A percentile compares a stretch with the other conserved stretches of the same genome.
Conservation (phyloP, 139 green algal genomes). For the Coelastrella sp. region DNA sequence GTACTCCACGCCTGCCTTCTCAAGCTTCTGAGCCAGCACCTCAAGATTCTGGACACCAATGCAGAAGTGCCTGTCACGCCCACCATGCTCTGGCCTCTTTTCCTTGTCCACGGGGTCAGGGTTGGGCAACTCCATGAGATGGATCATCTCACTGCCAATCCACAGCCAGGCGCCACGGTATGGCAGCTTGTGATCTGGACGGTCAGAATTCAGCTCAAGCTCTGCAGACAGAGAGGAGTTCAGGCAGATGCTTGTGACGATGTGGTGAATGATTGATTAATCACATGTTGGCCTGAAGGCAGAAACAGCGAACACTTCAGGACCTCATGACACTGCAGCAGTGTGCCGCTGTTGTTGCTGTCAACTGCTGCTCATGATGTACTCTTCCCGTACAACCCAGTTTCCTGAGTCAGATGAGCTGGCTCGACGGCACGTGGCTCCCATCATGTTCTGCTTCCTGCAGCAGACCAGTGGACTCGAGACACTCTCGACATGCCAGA, state of each 20-base stretch:
- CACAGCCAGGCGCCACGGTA: constrained; percentile 87
- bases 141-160: constrained; percentile 86
- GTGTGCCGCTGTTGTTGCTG: no score
- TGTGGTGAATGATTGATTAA: no score
- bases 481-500: no score
- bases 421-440: no score
- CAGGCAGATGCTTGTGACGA: neutral
- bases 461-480: no score
- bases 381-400: no score
- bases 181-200: constrained; percentile 89
- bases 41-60: constrained; percentile 75
- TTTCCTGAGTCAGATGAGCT: no score
- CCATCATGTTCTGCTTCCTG: no score
- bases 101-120: constrained; percentile 63
- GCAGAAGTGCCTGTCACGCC: constrained; percentile 79
- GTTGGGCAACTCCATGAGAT: constrained; percentile 95
- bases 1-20: constrained; percentile 73
- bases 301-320: neutral
- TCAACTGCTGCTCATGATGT: no score
- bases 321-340: no score
- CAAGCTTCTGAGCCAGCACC: constrained; percentile 73
- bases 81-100: constrained; percentile 20
- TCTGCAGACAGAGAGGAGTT: constrained; percentile 43
- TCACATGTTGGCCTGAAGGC: neutral
- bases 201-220: constrained; percentile 82